Evolutionary conservation across 176 grass and related monocot species (phyloP), one percentile per base, ranked within the genome.

Genomic region (Oryza coarctata): DNA sequence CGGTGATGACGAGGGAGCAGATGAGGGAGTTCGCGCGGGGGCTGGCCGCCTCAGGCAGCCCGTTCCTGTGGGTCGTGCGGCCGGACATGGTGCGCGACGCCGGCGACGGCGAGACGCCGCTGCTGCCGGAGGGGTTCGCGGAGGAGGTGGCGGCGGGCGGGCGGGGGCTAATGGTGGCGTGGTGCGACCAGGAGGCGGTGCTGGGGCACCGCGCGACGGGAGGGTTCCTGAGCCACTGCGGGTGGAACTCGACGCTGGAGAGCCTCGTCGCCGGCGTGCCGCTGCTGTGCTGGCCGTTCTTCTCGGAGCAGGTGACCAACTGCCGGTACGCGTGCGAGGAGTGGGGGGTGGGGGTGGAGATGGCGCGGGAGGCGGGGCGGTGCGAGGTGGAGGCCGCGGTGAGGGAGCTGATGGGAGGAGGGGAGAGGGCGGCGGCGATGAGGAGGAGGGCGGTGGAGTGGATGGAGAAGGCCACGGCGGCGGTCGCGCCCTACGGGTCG

Each of bases 211-310:
- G 64, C 0, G 63, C 87, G 0, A 63, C 89, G 1, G 79, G 90
- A 12, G 90, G 73, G 31, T 95, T 95, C 78, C 80, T 92, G n/a
- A 91, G 76, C 68, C 92, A 91, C 49, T 84, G 84, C 55, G 84
- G 92, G 17, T 94, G 92, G 92, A 94, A 94, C 77, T 94, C 89
- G 12, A 77, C 84, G 23, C 61, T 91, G 17, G 89, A 94, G 82
- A 95, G 90, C 70, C 50, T 95, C 17, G 76, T 66, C 70, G 58
- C 52, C 27, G 93, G 87, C 11, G 82, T 95, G 52, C 90, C 90
- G 3, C 73, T 95, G 82, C 64, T 95, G 23, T 90, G 87, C 78
- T 95, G 85, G 93, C 87, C 93, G 0, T 95, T 92, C 78, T 95
- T 92, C 49, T 83, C 85, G 3, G 90, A 95, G 79, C 87, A 95